A percentile compares a stretch with the other conserved stretches of the same genome.
phyloP scores from a whole-genome alignment of 73 alveolate species.

The Loxodes magnus region DNA sequence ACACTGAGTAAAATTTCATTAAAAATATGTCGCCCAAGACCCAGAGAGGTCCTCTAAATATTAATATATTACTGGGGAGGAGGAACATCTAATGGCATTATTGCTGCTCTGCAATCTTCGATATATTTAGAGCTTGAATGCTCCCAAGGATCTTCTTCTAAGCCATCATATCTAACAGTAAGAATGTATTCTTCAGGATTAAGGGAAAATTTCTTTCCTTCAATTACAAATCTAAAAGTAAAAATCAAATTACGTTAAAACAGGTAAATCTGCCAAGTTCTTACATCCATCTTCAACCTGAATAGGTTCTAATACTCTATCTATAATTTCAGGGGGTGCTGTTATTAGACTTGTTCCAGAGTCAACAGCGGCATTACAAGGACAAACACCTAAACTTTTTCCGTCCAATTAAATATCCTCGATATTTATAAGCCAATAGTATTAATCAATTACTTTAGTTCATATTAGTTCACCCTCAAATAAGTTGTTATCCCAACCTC shows the following conservation, averaged over 20 bases:
- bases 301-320: constrained; percentile 18
- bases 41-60: constrained; percentile 42
- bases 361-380: constrained; percentile 54
- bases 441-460: constrained; percentile 48
- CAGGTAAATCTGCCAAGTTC: too few species aligned
- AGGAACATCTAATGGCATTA: constrained; percentile 29
- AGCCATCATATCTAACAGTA: constrained; percentile 13
- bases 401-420: constrained; percentile 49
- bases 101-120: constrained; percentile 34
- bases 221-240: constrained; percentile 34
- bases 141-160: constrained; percentile 16
- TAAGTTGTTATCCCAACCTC: constrained; percentile 36
- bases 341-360: constrained; percentile 70
- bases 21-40: constrained; percentile 73
- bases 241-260: too few species aligned
- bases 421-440: constrained; percentile 61
- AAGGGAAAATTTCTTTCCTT: constrained; percentile 29
- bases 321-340: constrained; percentile 49
- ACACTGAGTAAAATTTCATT: constrained; percentile 75
- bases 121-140: constrained; percentile 1
- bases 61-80: constrained; percentile 20
- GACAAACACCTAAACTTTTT: constrained; percentile 28
- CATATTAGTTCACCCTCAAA: constrained; percentile 42
- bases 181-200: constrained; percentile 36
- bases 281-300: constrained; percentile 8